Conservation (phyloP, 257 asterid species). For the Prunella vulgaris region DNA sequence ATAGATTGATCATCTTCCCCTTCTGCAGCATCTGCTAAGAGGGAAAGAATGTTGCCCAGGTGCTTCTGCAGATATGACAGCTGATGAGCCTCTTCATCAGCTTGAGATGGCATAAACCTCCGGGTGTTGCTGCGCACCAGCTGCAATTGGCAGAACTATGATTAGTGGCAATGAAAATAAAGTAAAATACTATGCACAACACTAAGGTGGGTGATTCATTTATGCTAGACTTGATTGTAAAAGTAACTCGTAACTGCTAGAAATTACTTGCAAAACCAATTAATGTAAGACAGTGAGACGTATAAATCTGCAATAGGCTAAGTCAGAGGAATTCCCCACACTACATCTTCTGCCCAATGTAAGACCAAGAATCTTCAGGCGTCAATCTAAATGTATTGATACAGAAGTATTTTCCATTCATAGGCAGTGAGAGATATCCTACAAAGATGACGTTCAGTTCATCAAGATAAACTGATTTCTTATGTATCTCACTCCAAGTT, state of each 20-base stretch:
- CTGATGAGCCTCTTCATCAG: slow-evolving; percentile 98
- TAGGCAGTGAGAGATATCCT: neutral
- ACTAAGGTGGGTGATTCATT: neutral
- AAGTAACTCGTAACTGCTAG: neutral
- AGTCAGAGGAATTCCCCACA: neutral
- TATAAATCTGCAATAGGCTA: slow-evolving; percentile 4
- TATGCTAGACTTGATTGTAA: neutral
- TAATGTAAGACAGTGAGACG: neutral
- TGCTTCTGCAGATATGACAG: slow-evolving; percentile 87
- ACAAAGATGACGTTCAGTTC: neutral
- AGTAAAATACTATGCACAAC: slow-evolving; percentile 29
- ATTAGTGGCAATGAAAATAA: slow-evolving; percentile 6
- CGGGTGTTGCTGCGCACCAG: slow-evolving; percentile 95
- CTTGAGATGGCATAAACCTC: slow-evolving; percentile 87
- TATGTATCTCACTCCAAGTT: slow-evolving; percentile 4
- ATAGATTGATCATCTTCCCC: slow-evolving; percentile 75
- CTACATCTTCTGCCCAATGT: neutral
- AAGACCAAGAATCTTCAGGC: neutral
- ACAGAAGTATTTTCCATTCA: neutral
- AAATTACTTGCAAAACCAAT: neutral
- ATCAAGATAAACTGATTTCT: slow-evolving; percentile 5
- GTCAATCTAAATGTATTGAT: neutral
- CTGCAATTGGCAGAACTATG: slow-evolving; percentile 43
- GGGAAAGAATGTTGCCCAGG: slow-evolving; percentile 78
- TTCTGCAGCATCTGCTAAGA: slow-evolving; percentile 72